Base-by-base conservation (phyloP, 2,329 filamentous ascomycete genomes). In the Rutstroemia sp. region DNA sequence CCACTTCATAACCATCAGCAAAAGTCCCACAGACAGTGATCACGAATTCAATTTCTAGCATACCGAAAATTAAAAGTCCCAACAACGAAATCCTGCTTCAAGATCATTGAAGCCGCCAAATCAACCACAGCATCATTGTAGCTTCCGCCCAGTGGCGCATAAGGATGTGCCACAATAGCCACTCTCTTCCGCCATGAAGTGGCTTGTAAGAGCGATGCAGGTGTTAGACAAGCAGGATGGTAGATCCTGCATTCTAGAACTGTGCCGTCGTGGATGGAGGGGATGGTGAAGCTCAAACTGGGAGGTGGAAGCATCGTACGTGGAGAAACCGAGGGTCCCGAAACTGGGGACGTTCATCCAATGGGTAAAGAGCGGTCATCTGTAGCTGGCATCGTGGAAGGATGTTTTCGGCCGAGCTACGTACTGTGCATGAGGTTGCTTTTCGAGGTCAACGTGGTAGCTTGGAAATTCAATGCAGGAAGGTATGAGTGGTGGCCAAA, bases 1-100 rank as follows among this genome's bases (percentile, higher is more conserved):
- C 92, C 92, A 72, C 92, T 95, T 46, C 4, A 25, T 7, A 19
- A 46, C 19, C 3, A 25, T 46, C 21, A 46, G 44, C 49, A 16
- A 46, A 46, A 44, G 37, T 18, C 12, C n/a, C 41, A 30, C 6
- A 41, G 30, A 25, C 21, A 46, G 8, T 2, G 3, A n/a, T 7
- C 42, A n/a, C 3, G 25, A 10, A 50, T 10, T 46, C 8, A 7
- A 25, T 23, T 18, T 41, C 25, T 52, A 55, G 49, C 37, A 52
- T 74, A 92, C 88, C 92, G 81, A 70, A 97, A 96, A 68, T 97
- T 96, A 72, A 97, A 96, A 0, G 90, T 95, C 7, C 80, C 86
- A 2, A 96, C 87, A 1, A 95, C 70, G 66, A 83, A 95, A 1
- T 88, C 89, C 52, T 77, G 73, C 4, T 78, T 74, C n/a, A 95